phyloP scores from a whole-genome alignment of 257 asterid species.

The Mentha longifolia region DNA sequence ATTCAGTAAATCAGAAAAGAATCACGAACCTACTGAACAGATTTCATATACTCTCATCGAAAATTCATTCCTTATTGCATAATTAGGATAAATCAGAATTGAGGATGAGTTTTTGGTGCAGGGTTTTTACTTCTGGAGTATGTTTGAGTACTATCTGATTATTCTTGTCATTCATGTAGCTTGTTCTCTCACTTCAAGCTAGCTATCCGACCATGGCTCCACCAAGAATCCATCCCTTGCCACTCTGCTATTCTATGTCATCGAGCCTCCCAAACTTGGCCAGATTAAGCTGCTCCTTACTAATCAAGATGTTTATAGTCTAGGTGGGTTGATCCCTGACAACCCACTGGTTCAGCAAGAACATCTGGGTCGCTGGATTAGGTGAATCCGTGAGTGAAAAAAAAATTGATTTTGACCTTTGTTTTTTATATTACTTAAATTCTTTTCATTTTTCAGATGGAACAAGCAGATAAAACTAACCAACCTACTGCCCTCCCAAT shows the following conservation, averaged over 20 bases:
- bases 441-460: no score
- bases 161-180: conserved; percentile 14
- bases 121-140: conserved; percentile 14
- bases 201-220: conserved; percentile 11
- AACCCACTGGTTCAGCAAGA: conserved; percentile 7
- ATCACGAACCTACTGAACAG: conserved; percentile 2
- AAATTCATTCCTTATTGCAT: not conserved
- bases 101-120: not conserved
- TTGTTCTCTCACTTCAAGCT: conserved; percentile 15
- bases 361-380: not conserved
- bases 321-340: not conserved
- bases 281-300: conserved; percentile 1
- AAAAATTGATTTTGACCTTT: not conserved
- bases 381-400: not conserved
- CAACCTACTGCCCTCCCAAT: no score
- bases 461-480: no score
- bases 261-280: not conserved
- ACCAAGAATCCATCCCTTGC: conserved; percentile 2
- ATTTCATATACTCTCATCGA: not conserved
- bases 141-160: not conserved
- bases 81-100: conserved; percentile 1
- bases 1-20: not conserved
- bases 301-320: conserved; percentile 7
- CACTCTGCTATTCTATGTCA: conserved; percentile 4
- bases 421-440: no score